A percentile compares a stretch with the other conserved stretches of the same genome.
Evolutionary conservation across 140 eudicot genomes (phyloP).

Genomic region (Bidens hawaiensis): DNA sequence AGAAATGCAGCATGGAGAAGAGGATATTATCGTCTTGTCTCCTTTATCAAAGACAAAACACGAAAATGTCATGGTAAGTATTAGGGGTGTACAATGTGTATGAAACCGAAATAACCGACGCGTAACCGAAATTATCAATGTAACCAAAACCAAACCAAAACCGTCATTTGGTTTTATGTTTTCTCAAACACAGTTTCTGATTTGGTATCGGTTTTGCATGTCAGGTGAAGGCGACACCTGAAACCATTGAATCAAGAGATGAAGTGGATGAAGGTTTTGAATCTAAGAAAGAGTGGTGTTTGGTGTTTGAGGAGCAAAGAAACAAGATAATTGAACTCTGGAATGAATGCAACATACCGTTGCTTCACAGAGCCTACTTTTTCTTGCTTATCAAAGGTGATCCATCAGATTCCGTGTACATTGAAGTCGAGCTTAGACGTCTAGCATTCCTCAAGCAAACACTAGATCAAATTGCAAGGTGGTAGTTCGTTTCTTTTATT

Average conservation of each 20-base stretch:
- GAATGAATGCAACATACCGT: constrained; percentile 69
- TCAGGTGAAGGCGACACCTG: constrained; percentile 21
- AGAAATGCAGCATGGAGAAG: constrained; percentile 33
- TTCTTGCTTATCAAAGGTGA: constrained; percentile 84
- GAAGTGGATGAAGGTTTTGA: constrained; percentile 12
- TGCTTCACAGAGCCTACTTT: constrained; percentile 80
- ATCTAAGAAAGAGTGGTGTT: constrained; percentile 36
- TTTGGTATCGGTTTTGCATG: no score
- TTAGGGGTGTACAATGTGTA: no score
- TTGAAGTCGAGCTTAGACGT: constrained; percentile 88
- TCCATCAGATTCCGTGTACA: constrained; percentile 73
- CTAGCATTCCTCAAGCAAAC: constrained; percentile 60
- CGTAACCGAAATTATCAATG: no score
- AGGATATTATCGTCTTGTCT: background rate
- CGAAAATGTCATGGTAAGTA: constrained; percentile 29
- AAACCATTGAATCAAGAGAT: background rate
- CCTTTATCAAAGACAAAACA: background rate
- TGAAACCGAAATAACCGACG: no score
- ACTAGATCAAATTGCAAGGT: constrained; percentile 52
- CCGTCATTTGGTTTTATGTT: no score
- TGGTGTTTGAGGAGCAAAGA: constrained; percentile 58
- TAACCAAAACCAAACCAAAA: no score
- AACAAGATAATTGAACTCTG: constrained; percentile 64
- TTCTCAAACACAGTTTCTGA: no score
- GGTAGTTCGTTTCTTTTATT: background rate